A percentile compares a stretch with the other conserved stretches of the same genome.
These are phyloP conservation scores for Elsinoe australis DNA, from an alignment of 2,329 filamentous ascomycete species.

Conservation along the genomic window DNA sequence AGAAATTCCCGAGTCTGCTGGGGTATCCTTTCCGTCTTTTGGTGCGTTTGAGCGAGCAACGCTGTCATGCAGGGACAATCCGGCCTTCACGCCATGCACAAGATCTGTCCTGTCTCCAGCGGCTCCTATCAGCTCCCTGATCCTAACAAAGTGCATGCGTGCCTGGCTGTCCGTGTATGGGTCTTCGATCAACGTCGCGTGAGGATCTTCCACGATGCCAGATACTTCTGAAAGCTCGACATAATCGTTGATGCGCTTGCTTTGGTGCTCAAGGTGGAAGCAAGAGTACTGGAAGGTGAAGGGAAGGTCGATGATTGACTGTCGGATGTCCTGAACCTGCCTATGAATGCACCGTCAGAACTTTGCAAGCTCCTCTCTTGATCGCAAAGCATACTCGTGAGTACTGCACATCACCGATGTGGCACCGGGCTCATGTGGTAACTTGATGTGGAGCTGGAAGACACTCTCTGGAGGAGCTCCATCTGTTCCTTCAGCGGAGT, in stretches of 20 bases:
- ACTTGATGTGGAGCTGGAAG: constrained; percentile 67
- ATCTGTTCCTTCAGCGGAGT: not conserved
- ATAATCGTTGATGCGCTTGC: constrained; percentile 89
- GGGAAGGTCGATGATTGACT: constrained; percentile 90
- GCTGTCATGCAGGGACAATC: constrained; percentile 77
- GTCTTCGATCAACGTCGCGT: constrained; percentile 78
- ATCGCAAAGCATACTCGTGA: not conserved
- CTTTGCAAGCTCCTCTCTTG: constrained; percentile 19
- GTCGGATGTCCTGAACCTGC: constrained; percentile 93
- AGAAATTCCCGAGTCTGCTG: constrained; percentile 41
- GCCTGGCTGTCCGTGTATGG: constrained; percentile 98
- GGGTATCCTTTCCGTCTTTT: constrained; percentile 17
- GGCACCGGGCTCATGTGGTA: constrained; percentile 71
- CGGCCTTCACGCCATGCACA: constrained; percentile 76
- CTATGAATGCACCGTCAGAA: constrained; percentile 51
- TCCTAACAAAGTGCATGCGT: constrained; percentile 82
- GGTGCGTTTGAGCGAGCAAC: constrained; percentile 36
- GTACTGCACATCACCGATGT: constrained; percentile 72
- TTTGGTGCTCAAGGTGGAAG: constrained; percentile 91
- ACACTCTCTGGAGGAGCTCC: constrained; percentile 30
- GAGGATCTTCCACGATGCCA: constrained; percentile 66
- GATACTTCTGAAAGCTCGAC: constrained; percentile 83
- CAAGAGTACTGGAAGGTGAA: constrained; percentile 95
- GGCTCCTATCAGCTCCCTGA: constrained; percentile 87
- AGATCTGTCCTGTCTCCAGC: constrained; percentile 81